phyloP scores from a whole-genome alignment of 768 basidiomycete genomes.

The Phlebiopsis flavidoalba region DNA sequence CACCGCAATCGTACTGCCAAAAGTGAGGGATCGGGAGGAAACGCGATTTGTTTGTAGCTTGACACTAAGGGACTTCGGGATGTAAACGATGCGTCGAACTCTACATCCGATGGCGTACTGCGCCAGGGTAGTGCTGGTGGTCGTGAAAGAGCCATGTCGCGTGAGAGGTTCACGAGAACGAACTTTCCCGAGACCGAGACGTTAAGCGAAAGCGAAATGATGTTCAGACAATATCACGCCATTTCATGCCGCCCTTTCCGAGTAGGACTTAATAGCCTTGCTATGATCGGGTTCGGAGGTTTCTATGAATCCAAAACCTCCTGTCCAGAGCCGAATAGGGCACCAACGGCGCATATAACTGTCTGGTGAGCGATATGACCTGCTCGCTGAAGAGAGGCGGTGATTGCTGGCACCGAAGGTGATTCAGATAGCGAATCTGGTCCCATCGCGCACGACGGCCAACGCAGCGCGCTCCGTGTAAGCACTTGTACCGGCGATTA shows the following conservation, averaged over 20 bases:
- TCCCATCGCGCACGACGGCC: constrained; percentile 61
- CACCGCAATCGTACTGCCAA: constrained; percentile 27
- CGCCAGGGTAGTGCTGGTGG: constrained; percentile 18
- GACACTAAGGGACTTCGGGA: constrained; percentile 60
- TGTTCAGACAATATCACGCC: constrained; percentile 50
- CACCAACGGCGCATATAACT: constrained; percentile 41
- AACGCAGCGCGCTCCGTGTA: constrained; percentile 43
- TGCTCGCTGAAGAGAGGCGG: constrained; percentile 31
- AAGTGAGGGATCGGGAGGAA: constrained; percentile 81
- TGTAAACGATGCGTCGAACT: constrained; percentile 72
- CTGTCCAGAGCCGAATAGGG: constrained; percentile 44
- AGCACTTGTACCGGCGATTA: constrained; percentile 48
- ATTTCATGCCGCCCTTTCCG: constrained; percentile 51
- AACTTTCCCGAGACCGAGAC: no score
- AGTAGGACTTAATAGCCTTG: constrained; percentile 58
- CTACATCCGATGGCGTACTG: constrained; percentile 20
- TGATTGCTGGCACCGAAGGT: constrained; percentile 49
- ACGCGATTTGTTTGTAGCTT: constrained; percentile 92
- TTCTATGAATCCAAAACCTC: constrained; percentile 37
- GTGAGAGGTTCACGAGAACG: constrained; percentile 73
- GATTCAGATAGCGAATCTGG: constrained; percentile 71
- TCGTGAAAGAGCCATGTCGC: constrained; percentile 52
- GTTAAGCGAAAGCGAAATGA: constrained; percentile 78
- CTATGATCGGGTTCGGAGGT: constrained; percentile 37
- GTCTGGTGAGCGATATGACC: constrained; percentile 31